Conservation (phyloP, 257 asterid species). For the Solanum dulcamara region DNA sequence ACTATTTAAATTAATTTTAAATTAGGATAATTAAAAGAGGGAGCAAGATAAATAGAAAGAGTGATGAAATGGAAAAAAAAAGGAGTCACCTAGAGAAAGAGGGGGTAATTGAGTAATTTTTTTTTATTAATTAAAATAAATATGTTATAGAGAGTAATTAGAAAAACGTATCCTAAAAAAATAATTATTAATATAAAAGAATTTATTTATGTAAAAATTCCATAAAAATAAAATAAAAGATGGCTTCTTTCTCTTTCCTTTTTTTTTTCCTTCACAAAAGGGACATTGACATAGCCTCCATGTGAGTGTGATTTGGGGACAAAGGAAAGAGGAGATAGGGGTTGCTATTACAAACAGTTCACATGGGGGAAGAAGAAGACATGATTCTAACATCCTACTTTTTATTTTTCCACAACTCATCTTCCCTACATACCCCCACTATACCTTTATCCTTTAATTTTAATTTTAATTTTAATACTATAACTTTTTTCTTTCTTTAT, state of each 20-base stretch:
- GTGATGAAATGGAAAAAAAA: no score
- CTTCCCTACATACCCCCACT: neutral
- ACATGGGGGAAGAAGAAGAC: constrained; percentile 40
- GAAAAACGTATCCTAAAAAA: no score
- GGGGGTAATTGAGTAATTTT: no score
- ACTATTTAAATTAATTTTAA: no score
- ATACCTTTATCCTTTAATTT: neutral
- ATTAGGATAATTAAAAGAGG: no score
- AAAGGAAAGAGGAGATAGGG: constrained; percentile 32
- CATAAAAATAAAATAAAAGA: neutral
- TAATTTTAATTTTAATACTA: neutral
- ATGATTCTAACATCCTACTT: constrained; percentile 23
- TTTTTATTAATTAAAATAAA: no score
- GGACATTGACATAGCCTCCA: constrained; percentile 25
- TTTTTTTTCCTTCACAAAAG: constrained; percentile 4
- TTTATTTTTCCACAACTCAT: constrained; percentile 25
- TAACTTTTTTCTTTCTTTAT: neutral
- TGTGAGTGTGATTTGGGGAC: constrained; percentile 54
- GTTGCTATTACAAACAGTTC: constrained; percentile 25
- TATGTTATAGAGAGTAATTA: no score
- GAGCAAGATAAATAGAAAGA: no score
- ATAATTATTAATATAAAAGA: no score
- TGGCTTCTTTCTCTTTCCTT: neutral
- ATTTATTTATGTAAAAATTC: no score
- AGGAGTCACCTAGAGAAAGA: no score